Evolutionary conservation across 1,139 yeast species (phyloP), one percentile per base, ranked within the genome.

Genomic region (Candida neerlandica): DNA sequence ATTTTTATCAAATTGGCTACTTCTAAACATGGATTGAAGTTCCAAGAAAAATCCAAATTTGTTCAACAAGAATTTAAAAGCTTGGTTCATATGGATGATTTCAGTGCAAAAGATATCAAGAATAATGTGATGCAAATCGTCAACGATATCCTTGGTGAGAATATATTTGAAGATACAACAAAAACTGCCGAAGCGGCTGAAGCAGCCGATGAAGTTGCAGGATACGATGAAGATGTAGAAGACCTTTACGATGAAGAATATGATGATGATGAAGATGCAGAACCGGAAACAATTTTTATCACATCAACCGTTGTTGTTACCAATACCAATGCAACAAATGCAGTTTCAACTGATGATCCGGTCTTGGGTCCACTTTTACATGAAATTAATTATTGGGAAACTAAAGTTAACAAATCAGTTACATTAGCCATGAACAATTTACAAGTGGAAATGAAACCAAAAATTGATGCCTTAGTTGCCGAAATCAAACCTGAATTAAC

Each of bases 341-440:
- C 42, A 1, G 43, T 43, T n/a, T 47, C 49, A 4, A 42, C 50
- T 27, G 51, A 50, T 30, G 56, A 55, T 34, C 57, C 62, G 2
- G 51, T 55, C n/a, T 47, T 55, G 45, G 61, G 57, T 37, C 52
- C 53, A 38, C 52, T 74, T 47, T 59, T 65, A 54, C 68, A 59
- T 48, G 77, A 62, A 53, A 65, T 69, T 55, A 57, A 50, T 4
- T 58, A 60, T 50, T 68, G 75, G 79, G 68, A 68, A 44, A 39
- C 45, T 3, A 71, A 71, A 54, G 71, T 81, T 32, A 63, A 70
- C 48, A 71, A 66, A 41, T 73, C 82, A 6, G 65, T 77, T 41
- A 62, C 67, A 33, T 69, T 77, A 51, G 84, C 85, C 0, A 52
- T 66, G 18, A 58, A 57, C 9, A 80, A 74, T 52, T 73, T 81